Conservation (phyloP, 305 asterid genomes). For the Fraxinus platypoda region DNA sequence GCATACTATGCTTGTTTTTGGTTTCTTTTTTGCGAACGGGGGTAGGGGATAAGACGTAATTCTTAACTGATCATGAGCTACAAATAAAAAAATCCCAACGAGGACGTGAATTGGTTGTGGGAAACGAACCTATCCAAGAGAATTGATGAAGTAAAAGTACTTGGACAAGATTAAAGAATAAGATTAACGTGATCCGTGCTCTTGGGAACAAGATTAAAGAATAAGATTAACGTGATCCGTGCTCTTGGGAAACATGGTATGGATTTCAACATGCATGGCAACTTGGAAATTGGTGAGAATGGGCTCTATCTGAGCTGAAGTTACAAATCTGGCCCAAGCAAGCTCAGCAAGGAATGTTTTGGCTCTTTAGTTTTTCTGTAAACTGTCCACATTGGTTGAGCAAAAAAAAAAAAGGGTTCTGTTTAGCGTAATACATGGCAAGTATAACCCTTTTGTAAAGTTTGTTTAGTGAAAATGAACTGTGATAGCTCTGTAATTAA, state of each 20-base stretch:
- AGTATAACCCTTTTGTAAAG: background rate
- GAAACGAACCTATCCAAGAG: background rate
- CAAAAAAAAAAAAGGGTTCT: background rate
- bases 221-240: background rate
- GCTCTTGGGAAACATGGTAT: background rate
- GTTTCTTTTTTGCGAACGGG: too few species aligned
- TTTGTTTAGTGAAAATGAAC: background rate
- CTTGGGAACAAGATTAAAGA: background rate
- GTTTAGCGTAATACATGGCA: background rate
- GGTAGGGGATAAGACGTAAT: too few species aligned
- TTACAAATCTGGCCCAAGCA: too few species aligned
- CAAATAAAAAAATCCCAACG: background rate
- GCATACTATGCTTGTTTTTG: background rate
- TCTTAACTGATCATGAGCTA: background rate
- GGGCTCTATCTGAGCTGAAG: constrained; percentile 29
- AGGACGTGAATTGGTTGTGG: background rate
- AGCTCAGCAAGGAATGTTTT: background rate
- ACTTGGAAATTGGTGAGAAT: background rate
- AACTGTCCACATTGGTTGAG: too few species aligned
- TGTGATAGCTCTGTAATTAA: background rate
- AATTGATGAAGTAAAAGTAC: background rate
- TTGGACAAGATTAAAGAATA: background rate
- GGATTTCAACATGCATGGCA: background rate
- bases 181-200: background rate
- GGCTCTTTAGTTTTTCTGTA: background rate